A percentile compares a stretch with the other conserved stretches of the same genome.
Evolutionary conservation across 495 filamentous ascomycete species (phyloP).

Genomic region (Penicillium waksmanii): DNA sequence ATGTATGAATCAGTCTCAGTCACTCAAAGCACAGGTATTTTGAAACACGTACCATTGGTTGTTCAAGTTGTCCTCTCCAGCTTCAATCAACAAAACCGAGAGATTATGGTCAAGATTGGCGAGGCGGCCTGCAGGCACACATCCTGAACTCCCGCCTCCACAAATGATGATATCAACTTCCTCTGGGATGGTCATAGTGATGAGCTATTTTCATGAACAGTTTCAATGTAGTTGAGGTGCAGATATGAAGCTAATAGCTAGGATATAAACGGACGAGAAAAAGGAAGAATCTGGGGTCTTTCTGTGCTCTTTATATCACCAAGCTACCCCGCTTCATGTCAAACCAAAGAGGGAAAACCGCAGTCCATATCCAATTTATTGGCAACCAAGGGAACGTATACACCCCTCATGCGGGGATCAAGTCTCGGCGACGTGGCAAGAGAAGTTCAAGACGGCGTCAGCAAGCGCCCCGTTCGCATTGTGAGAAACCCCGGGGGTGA

Average conservation of each 20-base stretch:
- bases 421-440: neutral
- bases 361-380: neutral
- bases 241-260: neutral
- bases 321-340: neutral
- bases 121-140: slow-evolving; percentile 77
- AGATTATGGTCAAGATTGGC: slow-evolving; percentile 82
- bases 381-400: neutral
- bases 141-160: slow-evolving; percentile 72
- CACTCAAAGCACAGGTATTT: neutral
- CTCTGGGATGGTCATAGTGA: slow-evolving; percentile 50
- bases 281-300: neutral
- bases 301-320: neutral
- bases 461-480: neutral
- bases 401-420: slow-evolving; percentile 4
- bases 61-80: slow-evolving; percentile 78
- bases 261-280: neutral
- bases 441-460: neutral
- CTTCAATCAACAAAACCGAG: slow-evolving; percentile 78
- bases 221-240: neutral
- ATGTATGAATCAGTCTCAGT: too few relatives aligned
- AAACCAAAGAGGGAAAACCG: neutral
- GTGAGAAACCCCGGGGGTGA: neutral
- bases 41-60: slow-evolving; percentile 64
- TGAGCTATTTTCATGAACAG: neutral
- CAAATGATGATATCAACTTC: slow-evolving; percentile 87